Conservation (phyloP, 1,139 yeast species). For the Taiozyma sp. region DNA sequence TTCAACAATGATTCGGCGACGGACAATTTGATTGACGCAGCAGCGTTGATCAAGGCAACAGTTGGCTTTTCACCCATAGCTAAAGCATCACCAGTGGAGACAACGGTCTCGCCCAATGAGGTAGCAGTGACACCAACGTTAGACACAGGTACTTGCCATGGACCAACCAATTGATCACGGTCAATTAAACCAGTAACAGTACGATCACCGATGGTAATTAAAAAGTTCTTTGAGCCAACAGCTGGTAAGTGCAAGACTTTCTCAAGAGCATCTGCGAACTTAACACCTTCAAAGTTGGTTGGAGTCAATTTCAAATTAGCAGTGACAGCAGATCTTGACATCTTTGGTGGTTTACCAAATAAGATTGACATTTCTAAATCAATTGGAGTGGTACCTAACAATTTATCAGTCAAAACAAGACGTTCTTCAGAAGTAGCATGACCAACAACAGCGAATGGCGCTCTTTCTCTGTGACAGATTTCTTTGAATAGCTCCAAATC, state of each 20-base stretch:
- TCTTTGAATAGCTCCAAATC: slow-evolving; percentile 66
- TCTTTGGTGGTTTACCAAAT: slow-evolving; percentile 95
- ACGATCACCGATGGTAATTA: slow-evolving; percentile 97
- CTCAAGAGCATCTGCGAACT: slow-evolving; percentile 59
- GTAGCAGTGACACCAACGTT: slow-evolving; percentile 97
- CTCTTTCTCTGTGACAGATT: slow-evolving; percentile 93
- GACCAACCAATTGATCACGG: slow-evolving; percentile 98
- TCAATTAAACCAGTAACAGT: slow-evolving; percentile 94
- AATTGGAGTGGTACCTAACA: slow-evolving; percentile 77
- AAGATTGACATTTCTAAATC: slow-evolving; percentile 96
- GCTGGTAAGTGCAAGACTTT: slow-evolving; percentile 89
- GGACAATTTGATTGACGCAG: slow-evolving; percentile 94
- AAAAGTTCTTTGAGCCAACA: slow-evolving; percentile 92
- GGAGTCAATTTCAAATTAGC: slow-evolving; percentile 55
- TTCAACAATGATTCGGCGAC: slow-evolving; percentile 94
- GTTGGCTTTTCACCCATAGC: slow-evolving; percentile 98
- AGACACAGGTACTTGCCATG: slow-evolving; percentile 99
- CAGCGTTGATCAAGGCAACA: slow-evolving; percentile 83
- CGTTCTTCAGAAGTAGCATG: slow-evolving; percentile 85
- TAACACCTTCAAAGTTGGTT: slow-evolving; percentile 33
- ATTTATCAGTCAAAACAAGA: slow-evolving; percentile 72
- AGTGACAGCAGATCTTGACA: slow-evolving; percentile 75
- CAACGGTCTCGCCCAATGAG: slow-evolving; percentile 68
- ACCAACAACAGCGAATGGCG: slow-evolving; percentile 95
- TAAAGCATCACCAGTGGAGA: slow-evolving; percentile 88